Evolutionary conservation across 345 rosid species (phyloP), one percentile per base, ranked within the genome.

Genomic region (Raphanus sativus): DNA sequence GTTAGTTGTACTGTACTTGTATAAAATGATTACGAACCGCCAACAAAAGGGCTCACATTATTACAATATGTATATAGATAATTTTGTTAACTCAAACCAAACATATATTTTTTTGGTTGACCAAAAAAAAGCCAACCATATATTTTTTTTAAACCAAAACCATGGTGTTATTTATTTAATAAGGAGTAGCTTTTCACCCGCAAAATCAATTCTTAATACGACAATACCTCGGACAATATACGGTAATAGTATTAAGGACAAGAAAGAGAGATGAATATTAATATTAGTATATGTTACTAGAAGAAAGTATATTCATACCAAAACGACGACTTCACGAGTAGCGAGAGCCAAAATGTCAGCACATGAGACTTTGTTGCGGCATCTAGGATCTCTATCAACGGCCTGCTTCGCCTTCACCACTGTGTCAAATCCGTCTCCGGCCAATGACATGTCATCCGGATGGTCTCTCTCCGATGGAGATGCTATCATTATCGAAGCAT

Each of bases 271-370:
- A 62, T 30, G 10, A 40, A 29, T 65, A 38, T 36, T 9, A 36
- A 60, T 5, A 21, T 21, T 21, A 21, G 21, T 21, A 29, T 13
- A 30, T 30, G 40, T 62, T 6, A 13, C 16, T 30, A 50, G n/a
- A 17, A 2, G 21, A 17, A 33, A 10, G 4, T n/a, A 56, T 33
- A 55, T 13, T 7, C 34, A 42, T 80, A 80, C 80, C 89, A 91
- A 79, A 45, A 70, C 74, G 5, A 94, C 50, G 68, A 90, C 94
- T 45, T 94, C 98, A 81, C 97, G 86, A 6, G 97, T 82, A 1
- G 98, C 98, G 6, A 94, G 86, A 77, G 94, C 96, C 33, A 94
- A 81, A 60, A 94, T 90, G 75, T 94, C 98, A 40, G 98, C 96
- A 75, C 97, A 94, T 2, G 98, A 91, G 38, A 94, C 98, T 85